Conservation (phyloP, 768 basidiomycete species). For the Neoboletus subvelutipes region DNA sequence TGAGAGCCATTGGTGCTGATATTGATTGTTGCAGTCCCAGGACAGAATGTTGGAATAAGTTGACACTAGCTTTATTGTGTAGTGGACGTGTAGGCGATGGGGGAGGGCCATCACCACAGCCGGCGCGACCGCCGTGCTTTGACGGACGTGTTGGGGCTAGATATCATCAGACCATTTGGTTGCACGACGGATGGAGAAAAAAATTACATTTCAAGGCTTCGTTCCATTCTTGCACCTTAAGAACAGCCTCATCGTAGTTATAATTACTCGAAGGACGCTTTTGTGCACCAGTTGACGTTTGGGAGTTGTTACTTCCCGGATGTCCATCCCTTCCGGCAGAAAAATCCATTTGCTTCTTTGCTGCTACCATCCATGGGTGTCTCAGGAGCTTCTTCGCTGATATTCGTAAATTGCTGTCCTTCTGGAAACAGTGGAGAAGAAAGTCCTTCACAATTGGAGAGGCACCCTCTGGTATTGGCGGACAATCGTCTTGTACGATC, state of each 20-base stretch:
- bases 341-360: slow-evolving; percentile 67
- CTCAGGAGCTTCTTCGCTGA: slow-evolving; percentile 88
- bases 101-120: slow-evolving; percentile 39
- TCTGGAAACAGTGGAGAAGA: slow-evolving; percentile 96
- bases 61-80: slow-evolving; percentile 28
- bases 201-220: slow-evolving; percentile 84
- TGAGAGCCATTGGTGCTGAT: slow-evolving; percentile 31
- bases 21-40: slow-evolving; percentile 36
- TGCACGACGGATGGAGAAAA: slow-evolving; percentile 16
- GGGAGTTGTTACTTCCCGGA: slow-evolving; percentile 34
- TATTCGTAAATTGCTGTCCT: slow-evolving; percentile 92
- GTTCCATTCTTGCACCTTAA: slow-evolving; percentile 98
- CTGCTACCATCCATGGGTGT: slow-evolving; percentile 95
- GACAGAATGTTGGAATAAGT: slow-evolving; percentile 32
- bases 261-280: slow-evolving; percentile 69
- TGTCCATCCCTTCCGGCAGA: slow-evolving; percentile 30
- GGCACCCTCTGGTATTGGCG: slow-evolving; percentile 93
- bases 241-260: slow-evolving; percentile 90
- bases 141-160: slow-evolving; percentile 72
- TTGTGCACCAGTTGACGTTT: slow-evolving; percentile 34
- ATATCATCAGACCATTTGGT: slow-evolving; percentile 5
- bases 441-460: slow-evolving; percentile 97
- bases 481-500: slow-evolving; percentile 97
- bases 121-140: slow-evolving; percentile 55
- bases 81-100: slow-evolving; percentile 41